Percentiles rank a stretch among this genome's conserved stretches.
Evolutionary conservation across 768 basidiomycete species (phyloP).

Genomic region (Serendipita sp.): DNA sequence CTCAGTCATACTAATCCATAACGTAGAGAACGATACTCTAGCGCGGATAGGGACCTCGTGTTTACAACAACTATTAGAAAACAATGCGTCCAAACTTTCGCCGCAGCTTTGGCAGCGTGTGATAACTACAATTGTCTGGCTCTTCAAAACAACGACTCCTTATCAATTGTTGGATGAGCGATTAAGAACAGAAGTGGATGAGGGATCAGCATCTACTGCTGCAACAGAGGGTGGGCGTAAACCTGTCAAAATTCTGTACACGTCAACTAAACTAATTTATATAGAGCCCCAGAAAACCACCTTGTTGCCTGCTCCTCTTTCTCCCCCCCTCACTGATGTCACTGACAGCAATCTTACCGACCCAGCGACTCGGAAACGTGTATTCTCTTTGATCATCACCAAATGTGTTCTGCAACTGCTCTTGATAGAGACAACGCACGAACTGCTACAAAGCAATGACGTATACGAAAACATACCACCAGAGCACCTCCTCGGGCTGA

Average conservation of each 20-base stretch:
- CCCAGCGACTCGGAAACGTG: conserved; percentile 53
- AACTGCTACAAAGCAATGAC: conserved; percentile 78
- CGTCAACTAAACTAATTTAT: not conserved
- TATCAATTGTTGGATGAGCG: conserved; percentile 92
- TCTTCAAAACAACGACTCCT: conserved; percentile 96
- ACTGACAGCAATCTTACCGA: conserved; percentile 26
- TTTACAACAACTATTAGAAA: conserved; percentile 87
- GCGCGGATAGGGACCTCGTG: conserved; percentile 97
- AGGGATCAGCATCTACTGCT: conserved; percentile 31
- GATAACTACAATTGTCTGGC: conserved; percentile 77
- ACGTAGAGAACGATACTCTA: conserved; percentile 86
- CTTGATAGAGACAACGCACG: conserved; percentile 93
- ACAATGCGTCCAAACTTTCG: conserved; percentile 76
- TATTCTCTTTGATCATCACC: conserved; percentile 98
- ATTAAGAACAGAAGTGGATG: conserved; percentile 71
- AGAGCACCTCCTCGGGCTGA: conserved; percentile 78
- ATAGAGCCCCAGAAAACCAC: conserved; percentile 48
- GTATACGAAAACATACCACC: conserved; percentile 91
- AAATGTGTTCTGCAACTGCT: conserved; percentile 96
- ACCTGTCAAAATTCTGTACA: conserved; percentile 20
- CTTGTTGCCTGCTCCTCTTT: conserved; percentile 77
- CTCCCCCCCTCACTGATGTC: conserved; percentile 39
- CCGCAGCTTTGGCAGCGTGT: conserved; percentile 79
- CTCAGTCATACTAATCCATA: conserved; percentile 8
- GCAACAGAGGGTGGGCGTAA: conserved; percentile 21